These are phyloP conservation scores for Phytophthora pistaciae DNA, from an alignment of 352 stramenopile species.

Conservation along the genomic window DNA sequence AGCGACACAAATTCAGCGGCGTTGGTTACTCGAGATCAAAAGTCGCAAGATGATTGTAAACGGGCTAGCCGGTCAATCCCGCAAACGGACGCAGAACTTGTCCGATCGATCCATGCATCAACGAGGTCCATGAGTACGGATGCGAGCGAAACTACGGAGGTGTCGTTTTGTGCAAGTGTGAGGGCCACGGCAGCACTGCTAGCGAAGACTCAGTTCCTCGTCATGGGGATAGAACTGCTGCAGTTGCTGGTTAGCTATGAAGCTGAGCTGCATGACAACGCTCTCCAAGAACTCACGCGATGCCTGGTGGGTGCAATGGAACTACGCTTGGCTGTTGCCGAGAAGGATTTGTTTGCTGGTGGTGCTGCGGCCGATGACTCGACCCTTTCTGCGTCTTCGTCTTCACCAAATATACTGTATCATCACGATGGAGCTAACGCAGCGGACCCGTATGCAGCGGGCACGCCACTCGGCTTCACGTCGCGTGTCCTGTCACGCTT, in stretches of 20 bases:
- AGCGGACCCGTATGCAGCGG: slow-evolving; percentile 22
- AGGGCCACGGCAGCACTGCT: slow-evolving; percentile 45
- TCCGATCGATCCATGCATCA: slow-evolving; percentile 44
- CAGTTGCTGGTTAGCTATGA: slow-evolving; percentile 77
- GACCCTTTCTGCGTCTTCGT: slow-evolving; percentile 33
- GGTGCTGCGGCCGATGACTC: slow-evolving; percentile 27
- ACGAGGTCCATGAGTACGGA: slow-evolving; percentile 19
- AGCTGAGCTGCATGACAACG: slow-evolving; percentile 44
- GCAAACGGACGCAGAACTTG: slow-evolving; percentile 35
- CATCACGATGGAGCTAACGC: slow-evolving; percentile 17
- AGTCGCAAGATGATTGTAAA: slow-evolving; percentile 18
- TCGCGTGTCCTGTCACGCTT: slow-evolving; percentile 83
- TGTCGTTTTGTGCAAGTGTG: slow-evolving; percentile 33
- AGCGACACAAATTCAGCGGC: slow-evolving; percentile 6
- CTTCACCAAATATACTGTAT: slow-evolving; percentile 36
- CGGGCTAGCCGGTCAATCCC: slow-evolving; percentile 17
- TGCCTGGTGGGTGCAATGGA: slow-evolving; percentile 70
- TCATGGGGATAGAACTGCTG: slow-evolving; percentile 76
- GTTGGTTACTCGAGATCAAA: slow-evolving; percentile 21
- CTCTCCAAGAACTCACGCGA: slow-evolving; percentile 65
- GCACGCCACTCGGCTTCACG: slow-evolving; percentile 55
- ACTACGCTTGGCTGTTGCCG: slow-evolving; percentile 58
- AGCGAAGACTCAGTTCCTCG: slow-evolving; percentile 77
- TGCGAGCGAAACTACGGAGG: slow-evolving; percentile 11
- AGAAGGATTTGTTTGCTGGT: slow-evolving; percentile 58